Percentiles rank a stretch among this genome's conserved stretches.
phyloP scores from a whole-genome alignment of 257 asterid genomes.

The Scutellaria galericulata region DNA sequence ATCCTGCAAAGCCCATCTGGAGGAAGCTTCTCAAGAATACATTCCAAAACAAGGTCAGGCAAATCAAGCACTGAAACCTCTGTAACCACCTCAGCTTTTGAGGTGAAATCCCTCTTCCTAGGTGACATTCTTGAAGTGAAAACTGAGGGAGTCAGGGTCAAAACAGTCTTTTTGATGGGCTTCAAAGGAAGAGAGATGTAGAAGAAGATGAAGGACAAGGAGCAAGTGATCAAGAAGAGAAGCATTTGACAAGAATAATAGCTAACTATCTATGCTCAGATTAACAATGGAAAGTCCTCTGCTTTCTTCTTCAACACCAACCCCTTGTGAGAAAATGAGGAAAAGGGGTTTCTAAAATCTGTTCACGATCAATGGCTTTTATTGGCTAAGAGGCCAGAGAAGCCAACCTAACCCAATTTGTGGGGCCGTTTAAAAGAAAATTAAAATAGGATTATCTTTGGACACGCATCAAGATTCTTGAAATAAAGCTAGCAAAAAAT shows the following conservation, averaged over 20 bases:
- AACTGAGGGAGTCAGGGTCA: conserved; percentile 9
- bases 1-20: conserved; percentile 72
- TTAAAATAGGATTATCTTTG: conserved; percentile 31
- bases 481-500: conserved; percentile 19
- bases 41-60: conserved; percentile 81
- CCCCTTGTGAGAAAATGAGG: conserved; percentile 32
- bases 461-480: conserved; percentile 35
- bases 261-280: conserved; percentile 24
- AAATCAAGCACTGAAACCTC: conserved; percentile 61
- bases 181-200: conserved; percentile 52
- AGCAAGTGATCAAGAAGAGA: conserved; percentile 66
- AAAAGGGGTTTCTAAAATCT: conserved; percentile 35
- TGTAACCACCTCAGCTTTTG: conserved; percentile 37
- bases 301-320: conserved; percentile 16
- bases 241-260: conserved; percentile 51
- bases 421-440: conserved; percentile 41
- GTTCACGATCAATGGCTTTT: conserved; percentile 39
- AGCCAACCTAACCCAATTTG: conserved; percentile 58
- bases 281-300: conserved; percentile 38
- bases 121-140: conserved; percentile 41
- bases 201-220: conserved; percentile 57
- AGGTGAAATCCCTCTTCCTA: conserved; percentile 37
- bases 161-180: conserved; percentile 34
- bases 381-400: conserved; percentile 38
- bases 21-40: conserved; percentile 81